A percentile compares a stretch with the other conserved stretches of the same genome.
Conservation (phyloP, 2,329 filamentous ascomycete species). For the Dactylella cylindrospora region DNA sequence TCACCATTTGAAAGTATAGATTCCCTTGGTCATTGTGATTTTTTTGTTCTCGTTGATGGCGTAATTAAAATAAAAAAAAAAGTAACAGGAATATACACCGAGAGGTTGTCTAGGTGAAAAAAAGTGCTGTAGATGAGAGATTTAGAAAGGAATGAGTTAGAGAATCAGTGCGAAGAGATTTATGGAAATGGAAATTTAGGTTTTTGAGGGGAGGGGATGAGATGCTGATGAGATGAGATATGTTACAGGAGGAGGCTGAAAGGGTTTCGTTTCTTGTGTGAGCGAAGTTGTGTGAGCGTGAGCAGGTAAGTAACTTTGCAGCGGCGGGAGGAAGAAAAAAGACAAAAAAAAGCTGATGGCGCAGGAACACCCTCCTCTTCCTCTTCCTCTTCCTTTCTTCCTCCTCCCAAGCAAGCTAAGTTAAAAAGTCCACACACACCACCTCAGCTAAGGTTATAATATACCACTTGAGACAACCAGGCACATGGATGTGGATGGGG, state of each 20-base stretch:
- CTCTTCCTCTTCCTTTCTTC: background rate
- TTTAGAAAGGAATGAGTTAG: background rate
- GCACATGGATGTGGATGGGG: no score
- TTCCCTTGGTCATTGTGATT: conserved; percentile 23
- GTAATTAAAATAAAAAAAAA: background rate
- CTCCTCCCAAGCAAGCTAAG: background rate
- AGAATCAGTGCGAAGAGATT: background rate
- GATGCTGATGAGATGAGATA: conserved; percentile 22
- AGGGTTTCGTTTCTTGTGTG: conserved; percentile 10
- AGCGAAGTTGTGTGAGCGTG: no score
- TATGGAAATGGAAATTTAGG: background rate
- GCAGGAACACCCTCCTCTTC: conserved; percentile 17
- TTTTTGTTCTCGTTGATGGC: conserved; percentile 1
- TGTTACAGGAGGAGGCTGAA: conserved; percentile 24
- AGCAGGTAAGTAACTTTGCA: no score
- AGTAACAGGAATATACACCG: background rate
- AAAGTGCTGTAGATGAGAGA: background rate
- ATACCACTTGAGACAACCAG: no score
- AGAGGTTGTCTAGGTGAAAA: conserved; percentile 5
- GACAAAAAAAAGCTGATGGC: conserved; percentile 31
- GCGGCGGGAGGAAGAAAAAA: background rate
- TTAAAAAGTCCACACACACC: no score
- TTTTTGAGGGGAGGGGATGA: background rate
- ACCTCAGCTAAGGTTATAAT: no score
- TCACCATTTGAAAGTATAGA: conserved; percentile 43